Base-by-base conservation (phyloP, 2,329 filamentous ascomycete species). In the Verticillium klebahnii region DNA sequence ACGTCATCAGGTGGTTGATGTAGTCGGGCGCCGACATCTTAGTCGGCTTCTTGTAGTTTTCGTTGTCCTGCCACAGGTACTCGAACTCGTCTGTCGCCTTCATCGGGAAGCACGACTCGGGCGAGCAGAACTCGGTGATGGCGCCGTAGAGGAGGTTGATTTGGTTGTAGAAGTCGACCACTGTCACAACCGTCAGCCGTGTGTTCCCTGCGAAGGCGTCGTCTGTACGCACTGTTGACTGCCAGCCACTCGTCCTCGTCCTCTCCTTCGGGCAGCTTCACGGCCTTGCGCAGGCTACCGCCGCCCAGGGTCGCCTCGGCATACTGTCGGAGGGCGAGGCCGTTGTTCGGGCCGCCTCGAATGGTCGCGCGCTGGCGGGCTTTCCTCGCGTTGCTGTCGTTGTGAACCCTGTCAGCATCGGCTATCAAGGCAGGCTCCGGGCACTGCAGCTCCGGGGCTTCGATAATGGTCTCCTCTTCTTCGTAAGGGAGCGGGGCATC, bases 31-130 rank as follows among this genome's bases (percentile, higher is more conserved):
- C 95, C 3, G 95, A 86, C 91, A 99, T 97, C 81, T 98, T 98
- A 65, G 96, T 99, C 23, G 95, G 95, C 64, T 92, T 89, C 78
- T 96, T 96, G 83, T 89, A 99, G 73, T 92, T 90, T 71, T 96
- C 93, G 64, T 84, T 91, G 77, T 99, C 94, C 80, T 99, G 95
- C 95, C 95, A 99, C 67, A 99, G 89, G 77, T 99, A 99, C 77
- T 99, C 95, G 77, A 98, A 99, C 90, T 99, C 95, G 79, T 99
- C 96, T 11, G 95, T 99, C n/a, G 95, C 95, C 78, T 99, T 99
- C 95, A 99, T 99, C 80, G 98, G 95, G 0, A 95, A 95, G 75
- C 95, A 99, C 67, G 93, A 93, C 74, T 95, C 90, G 36, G 95
- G 94, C 31, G 95, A 98, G 82, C 95, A 99, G 78, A 99, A 99